phyloP scores from a whole-genome alignment of 208 protist species.

The Trypanosoma grayi region DNA sequence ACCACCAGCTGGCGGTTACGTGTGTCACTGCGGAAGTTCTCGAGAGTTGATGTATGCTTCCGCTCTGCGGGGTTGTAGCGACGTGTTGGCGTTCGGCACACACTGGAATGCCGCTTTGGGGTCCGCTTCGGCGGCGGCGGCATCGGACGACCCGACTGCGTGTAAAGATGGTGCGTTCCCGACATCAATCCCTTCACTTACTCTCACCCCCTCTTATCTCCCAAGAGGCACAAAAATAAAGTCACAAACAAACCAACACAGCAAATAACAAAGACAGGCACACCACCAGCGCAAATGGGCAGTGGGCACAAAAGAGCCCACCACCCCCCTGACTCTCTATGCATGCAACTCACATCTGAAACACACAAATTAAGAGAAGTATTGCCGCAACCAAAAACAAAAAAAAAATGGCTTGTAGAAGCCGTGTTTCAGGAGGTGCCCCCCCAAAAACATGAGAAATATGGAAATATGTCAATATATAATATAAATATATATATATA shows the following conservation, averaged over 20 bases:
- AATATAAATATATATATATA: no score
- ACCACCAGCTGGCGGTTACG: background rate
- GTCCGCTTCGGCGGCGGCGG: conserved; percentile 53
- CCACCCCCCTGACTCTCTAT: no score
- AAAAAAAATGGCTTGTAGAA: no score
- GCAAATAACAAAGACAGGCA: no score
- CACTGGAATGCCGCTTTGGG: conserved; percentile 42
- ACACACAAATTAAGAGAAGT: no score
- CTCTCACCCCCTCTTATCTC: conserved; percentile 2
- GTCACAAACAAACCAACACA: background rate
- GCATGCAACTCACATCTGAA: no score
- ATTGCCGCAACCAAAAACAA: no score
- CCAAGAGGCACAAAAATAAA: background rate
- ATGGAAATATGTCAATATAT: no score
- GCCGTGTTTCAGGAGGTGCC: no score
- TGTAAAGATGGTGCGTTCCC: conserved; percentile 37
- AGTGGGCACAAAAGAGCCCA: no score
- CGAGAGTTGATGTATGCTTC: background rate
- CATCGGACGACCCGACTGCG: conserved; percentile 43
- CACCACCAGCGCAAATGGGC: no score
- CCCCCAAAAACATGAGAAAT: no score
- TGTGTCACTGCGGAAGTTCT: background rate
- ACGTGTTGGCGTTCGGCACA: conserved; percentile 55
- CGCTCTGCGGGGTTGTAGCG: conserved; percentile 33
- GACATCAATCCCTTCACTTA: conserved; percentile 31